phyloP scores from a whole-genome alignment of 1,284 basidiomycete genomes.

The Clitocybe nebularis region DNA sequence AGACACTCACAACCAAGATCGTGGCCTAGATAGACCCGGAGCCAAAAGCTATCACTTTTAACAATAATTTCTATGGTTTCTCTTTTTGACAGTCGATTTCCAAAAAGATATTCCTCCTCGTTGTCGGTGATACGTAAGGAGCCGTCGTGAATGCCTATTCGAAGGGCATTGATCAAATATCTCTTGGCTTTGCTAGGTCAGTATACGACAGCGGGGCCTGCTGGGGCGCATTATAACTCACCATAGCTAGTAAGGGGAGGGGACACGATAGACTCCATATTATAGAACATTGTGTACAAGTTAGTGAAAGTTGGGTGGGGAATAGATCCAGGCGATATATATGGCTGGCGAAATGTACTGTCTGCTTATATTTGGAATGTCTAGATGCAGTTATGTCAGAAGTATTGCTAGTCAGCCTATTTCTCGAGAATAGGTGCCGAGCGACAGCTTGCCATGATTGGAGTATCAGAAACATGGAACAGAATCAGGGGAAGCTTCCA shows the following conservation, averaged over 20 bases:
- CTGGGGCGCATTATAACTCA: not conserved
- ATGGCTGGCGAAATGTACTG: too few relatives aligned
- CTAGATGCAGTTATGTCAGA: not conserved
- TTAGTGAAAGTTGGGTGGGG: not conserved
- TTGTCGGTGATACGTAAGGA: constrained; percentile 5
- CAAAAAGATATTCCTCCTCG: constrained; percentile 5
- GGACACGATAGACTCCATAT: not conserved
- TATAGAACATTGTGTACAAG: not conserved
- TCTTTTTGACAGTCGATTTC: not conserved
- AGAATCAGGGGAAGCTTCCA: not conserved
- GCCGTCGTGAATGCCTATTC: constrained; percentile 3
- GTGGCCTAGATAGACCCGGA: constrained; percentile 5
- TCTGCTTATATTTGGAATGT: not conserved
- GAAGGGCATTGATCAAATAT: constrained; percentile 7
- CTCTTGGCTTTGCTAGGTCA: not conserved
- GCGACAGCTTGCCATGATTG: not conserved
- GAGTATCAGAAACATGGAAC: not conserved
- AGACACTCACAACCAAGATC: constrained; percentile 9
- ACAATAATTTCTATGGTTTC: constrained; percentile 3
- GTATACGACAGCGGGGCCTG: not conserved
- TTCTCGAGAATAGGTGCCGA: not conserved
- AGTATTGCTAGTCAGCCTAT: not conserved
- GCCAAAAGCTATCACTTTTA: constrained; percentile 9
- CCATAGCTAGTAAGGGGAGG: constrained; percentile 1
- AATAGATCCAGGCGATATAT: too few relatives aligned